These are phyloP conservation scores for Emericellopsis cladophorae DNA, from an alignment of 2,329 filamentous ascomycete genomes.

Conservation along the genomic window DNA sequence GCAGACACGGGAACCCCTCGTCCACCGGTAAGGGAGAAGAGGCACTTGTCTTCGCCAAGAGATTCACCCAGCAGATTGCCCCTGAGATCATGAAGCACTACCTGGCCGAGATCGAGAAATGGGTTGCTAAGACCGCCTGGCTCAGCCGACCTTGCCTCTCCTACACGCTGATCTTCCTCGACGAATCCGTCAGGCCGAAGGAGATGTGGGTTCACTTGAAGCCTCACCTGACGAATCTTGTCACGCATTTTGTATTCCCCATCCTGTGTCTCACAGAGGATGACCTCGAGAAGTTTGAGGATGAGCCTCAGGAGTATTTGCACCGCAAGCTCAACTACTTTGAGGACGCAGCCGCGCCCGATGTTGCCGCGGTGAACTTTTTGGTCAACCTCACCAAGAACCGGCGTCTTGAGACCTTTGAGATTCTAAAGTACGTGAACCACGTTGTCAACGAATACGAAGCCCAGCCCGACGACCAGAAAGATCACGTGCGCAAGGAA, in stretches of 20 bases:
- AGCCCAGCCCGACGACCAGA: conserved; percentile 68
- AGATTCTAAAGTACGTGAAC: conserved; percentile 90
- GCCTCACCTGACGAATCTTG: conserved; percentile 82
- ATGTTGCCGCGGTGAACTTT: conserved; percentile 94
- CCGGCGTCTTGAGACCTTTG: conserved; percentile 89
- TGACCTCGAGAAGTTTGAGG: conserved; percentile 85
- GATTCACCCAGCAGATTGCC: conserved; percentile 82
- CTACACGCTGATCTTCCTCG: conserved; percentile 87
- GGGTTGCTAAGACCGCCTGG: conserved; percentile 91
- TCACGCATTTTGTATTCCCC: conserved; percentile 91
- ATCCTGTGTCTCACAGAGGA: conserved; percentile 86
- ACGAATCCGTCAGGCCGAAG: conserved; percentile 95
- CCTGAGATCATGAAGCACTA: conserved; percentile 96
- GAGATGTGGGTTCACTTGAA: conserved; percentile 93
- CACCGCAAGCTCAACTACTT: conserved; percentile 97
- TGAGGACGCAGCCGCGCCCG: conserved; percentile 89
- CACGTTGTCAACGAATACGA: conserved; percentile 91
- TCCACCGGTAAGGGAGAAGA: conserved; percentile 64
- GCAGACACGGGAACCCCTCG: conserved; percentile 78
- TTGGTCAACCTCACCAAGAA: conserved; percentile 88
- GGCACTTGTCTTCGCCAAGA: conserved; percentile 72
- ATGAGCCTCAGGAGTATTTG: conserved; percentile 91
- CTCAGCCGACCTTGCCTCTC: conserved; percentile 88
- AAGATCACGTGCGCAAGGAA: conserved; percentile 92
- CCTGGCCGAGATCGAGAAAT: conserved; percentile 88